Conservation (phyloP, 73 alveolate genomes). For the Stentor coeruleus region DNA sequence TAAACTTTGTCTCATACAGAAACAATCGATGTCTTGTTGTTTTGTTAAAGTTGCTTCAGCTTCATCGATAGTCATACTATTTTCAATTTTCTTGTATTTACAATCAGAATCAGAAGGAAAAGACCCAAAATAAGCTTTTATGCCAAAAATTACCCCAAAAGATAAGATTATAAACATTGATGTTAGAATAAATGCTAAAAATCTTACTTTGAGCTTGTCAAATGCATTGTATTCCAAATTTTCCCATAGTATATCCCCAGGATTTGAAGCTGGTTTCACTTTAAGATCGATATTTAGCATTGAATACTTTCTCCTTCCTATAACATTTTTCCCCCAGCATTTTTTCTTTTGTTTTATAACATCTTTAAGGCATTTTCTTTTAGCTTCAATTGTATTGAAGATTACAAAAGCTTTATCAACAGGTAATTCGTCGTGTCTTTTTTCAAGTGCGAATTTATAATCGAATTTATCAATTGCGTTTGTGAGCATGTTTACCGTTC, state of each 20-base stretch:
- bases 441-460: neutral
- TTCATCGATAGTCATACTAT: neutral
- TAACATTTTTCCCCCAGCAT: neutral
- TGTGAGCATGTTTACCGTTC: neutral
- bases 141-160: neutral
- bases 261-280: neutral
- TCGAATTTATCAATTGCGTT: neutral
- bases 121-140: neutral
- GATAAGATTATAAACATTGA: neutral
- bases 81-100: no score
- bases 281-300: neutral
- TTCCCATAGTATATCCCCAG: constrained; percentile 19
- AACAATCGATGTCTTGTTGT: neutral
- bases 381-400: neutral
- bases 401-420: neutral
- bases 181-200: neutral
- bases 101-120: neutral
- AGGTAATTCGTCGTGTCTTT: neutral
- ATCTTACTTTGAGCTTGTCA: neutral
- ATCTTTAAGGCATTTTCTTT: neutral
- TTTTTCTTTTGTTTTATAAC: no score
- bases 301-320: neutral
- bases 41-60: neutral
- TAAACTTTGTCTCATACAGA: neutral
- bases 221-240: neutral